phyloP scores from a whole-genome alignment of 2,329 filamentous ascomycete species.

The Torrubiella hemipterigena region DNA sequence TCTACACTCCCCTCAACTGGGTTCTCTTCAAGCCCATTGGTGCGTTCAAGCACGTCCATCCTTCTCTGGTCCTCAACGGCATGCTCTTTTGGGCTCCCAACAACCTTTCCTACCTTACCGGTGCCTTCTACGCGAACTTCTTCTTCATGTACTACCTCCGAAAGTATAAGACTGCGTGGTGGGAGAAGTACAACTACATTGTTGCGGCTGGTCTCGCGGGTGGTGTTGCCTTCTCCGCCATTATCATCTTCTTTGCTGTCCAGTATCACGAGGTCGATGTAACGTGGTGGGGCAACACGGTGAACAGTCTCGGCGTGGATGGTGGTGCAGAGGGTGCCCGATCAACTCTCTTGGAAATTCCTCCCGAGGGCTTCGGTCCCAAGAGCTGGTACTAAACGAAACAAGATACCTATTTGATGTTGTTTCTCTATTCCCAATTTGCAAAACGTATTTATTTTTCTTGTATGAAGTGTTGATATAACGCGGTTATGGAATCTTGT shows the following conservation, averaged over 20 bases:
- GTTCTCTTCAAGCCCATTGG: constrained; percentile 11
- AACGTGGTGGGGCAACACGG: constrained; percentile 29
- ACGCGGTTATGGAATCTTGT: too few species aligned
- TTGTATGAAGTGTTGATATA: too few species aligned
- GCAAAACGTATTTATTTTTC: too few species aligned
- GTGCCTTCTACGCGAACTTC: constrained; percentile 25
- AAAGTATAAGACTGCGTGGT: constrained; percentile 25
- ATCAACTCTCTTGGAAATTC: too few species aligned
- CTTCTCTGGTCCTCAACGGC: constrained; percentile 26
- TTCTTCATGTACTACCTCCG: constrained; percentile 31
- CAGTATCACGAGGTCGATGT: constrained; percentile 22
- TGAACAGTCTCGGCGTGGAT: constrained; percentile 9
- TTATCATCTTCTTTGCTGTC: constrained; percentile 29
- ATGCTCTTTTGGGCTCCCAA: constrained; percentile 29
- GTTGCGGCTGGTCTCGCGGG: constrained; percentile 25
- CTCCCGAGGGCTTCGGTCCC: too few species aligned
- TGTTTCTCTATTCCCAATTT: too few species aligned
- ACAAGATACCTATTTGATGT: too few species aligned
- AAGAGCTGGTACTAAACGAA: too few species aligned
- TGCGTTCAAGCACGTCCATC: constrained; percentile 25
- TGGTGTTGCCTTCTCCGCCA: constrained; percentile 26
- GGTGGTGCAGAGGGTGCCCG: constrained; percentile 8
- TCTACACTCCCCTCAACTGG: constrained; percentile 8
- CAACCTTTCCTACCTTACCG: constrained; percentile 29
- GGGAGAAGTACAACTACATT: constrained; percentile 33